Conservation (phyloP, 495 filamentous ascomycete species). For the Hyaloscypha hepaticicola region DNA sequence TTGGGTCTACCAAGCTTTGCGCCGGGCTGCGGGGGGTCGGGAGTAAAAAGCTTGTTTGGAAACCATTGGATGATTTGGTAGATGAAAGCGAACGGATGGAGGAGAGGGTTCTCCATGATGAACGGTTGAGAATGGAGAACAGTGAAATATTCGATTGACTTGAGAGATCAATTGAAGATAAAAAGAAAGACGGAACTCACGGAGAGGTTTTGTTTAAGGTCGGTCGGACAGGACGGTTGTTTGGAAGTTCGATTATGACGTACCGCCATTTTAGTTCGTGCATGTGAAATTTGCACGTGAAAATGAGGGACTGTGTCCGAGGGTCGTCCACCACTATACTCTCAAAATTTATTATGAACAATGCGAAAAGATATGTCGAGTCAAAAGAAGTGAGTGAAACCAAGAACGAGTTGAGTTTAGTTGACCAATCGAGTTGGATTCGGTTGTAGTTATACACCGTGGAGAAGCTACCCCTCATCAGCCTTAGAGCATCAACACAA, state of each 20-base stretch:
- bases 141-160: neutral
- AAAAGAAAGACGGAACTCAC: neutral
- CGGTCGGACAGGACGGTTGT: neutral
- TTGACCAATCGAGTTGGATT: no score
- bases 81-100: slow-evolving; percentile 54
- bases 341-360: no score
- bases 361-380: no score
- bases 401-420: no score
- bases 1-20: slow-evolving; percentile 55
- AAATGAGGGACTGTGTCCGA: neutral
- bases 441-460: no score
- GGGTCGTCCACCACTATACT: no score
- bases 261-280: neutral
- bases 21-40: slow-evolving; percentile 61
- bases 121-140: neutral
- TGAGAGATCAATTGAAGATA: neutral
- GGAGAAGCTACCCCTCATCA: no score
- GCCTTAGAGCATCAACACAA: no score
- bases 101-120: slow-evolving; percentile 33
- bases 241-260: neutral
- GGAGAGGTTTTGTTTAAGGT: neutral
- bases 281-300: neutral
- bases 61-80: slow-evolving; percentile 69
- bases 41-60: slow-evolving; percentile 64
- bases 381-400: no score